Base-by-base conservation (phyloP, 176 grass and related monocot species). In the Bonia amplexicaulis region DNA sequence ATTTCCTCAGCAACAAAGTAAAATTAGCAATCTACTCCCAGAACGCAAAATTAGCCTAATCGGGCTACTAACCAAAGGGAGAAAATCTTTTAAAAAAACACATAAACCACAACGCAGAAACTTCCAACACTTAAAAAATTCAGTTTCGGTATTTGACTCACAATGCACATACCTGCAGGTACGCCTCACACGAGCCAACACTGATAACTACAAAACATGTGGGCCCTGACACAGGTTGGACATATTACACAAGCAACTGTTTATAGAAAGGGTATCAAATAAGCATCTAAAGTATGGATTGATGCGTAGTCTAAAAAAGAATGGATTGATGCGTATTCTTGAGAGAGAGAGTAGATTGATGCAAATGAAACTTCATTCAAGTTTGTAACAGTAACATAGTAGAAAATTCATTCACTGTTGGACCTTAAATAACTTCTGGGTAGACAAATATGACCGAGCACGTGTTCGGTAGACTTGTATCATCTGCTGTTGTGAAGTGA, bases 381-480 rank as follows among this genome's bases (percentile, higher is more conserved):
- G 14, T 63, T 77, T 19, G 48, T 7, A 37, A 48, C 25, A 74
- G 15, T 33, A 76, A 20, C 60, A 63, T 10, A 61, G 16, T 71
- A 58, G 52, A 73, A 16, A 58, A 55, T 11, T 54, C n/a, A 12
- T 15, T 15, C 55, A 63, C 16, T 68, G 42, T 37, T 76, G 44
- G 17, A 98, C 95, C 93, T 98, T 95, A 69, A 88, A 74, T 83
- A 95, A 87, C 82, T 92, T 95, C 77, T 98, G 78, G 4, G 87
- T 93, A 37, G 80, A 58, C 8, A 58, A n/a, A 58, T 58, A 58
- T 4, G 53, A 58, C 54, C 54, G 20, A 10, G 8, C 20, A 9
- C 54, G 8, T 58, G 54, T 58, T 58, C n/a, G 20, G 54, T 58
- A 58, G 7, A n/a, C 20, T n/a, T 9, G 20, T 58, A 58, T 22